Evolutionary conservation across 2,329 filamentous ascomycete genomes (phyloP).

Genomic region (Aspergillus sp.): DNA sequence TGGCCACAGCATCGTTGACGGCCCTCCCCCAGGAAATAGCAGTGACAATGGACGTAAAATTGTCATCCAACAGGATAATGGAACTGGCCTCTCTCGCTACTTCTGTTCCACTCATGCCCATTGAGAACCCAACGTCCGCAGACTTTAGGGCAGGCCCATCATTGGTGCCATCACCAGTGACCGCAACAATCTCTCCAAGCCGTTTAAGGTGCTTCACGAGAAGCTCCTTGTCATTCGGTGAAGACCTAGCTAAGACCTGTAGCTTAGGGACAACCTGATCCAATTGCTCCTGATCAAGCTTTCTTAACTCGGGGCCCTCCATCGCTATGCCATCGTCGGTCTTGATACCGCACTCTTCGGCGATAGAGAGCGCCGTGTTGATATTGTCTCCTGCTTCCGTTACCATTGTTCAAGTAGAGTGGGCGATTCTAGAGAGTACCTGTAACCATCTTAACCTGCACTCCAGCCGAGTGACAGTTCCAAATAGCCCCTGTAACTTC

Average conservation of each 20-base stretch:
- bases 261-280: constrained; percentile 58
- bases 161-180: constrained; percentile 67
- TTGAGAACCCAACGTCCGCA: constrained; percentile 67
- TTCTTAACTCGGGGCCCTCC: constrained; percentile 68
- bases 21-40: constrained; percentile 67
- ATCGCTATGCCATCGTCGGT: constrained; percentile 61
- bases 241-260: constrained; percentile 65
- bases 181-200: constrained; percentile 62
- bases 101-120: constrained; percentile 68
- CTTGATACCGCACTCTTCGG: constrained; percentile 70
- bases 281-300: constrained; percentile 60
- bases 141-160: constrained; percentile 66
- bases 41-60: constrained; percentile 65
- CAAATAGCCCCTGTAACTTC: constrained; percentile 68
- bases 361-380: constrained; percentile 72
- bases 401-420: background rate
- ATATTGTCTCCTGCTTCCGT: constrained; percentile 57
- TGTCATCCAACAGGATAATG: constrained; percentile 67
- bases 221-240: constrained; percentile 66
- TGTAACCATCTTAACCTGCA: constrained; percentile 72
- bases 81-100: constrained; percentile 68
- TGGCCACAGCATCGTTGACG: constrained; percentile 67
- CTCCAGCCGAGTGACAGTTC: constrained; percentile 67
- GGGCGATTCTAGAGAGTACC: constrained; percentile 30
- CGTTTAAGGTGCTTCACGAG: constrained; percentile 61